These are phyloP conservation scores for Penicillium sumatraense DNA, from an alignment of 2,329 filamentous ascomycete species.

Conservation along the genomic window DNA sequence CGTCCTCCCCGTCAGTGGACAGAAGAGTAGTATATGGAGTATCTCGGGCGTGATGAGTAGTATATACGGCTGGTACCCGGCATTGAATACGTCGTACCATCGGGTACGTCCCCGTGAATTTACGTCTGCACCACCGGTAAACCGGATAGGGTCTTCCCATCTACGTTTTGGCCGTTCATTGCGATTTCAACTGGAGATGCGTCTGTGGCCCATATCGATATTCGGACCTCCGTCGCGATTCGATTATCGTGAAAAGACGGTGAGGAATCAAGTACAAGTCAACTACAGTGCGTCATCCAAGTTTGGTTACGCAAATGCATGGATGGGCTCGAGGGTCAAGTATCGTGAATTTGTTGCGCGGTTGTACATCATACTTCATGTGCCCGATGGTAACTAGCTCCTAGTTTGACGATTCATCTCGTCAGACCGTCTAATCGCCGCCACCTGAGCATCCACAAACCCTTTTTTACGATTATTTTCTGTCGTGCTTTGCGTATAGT, in stretches of 20 bases:
- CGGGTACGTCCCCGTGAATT: slow-evolving; percentile 18
- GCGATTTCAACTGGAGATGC: slow-evolving; percentile 17
- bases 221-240: slow-evolving; percentile 19
- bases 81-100: slow-evolving; percentile 5
- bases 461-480: background rate
- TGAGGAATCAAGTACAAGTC: slow-evolving; percentile 19
- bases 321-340: background rate
- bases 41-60: background rate
- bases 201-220: slow-evolving; percentile 28
- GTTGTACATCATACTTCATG: background rate
- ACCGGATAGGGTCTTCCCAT: slow-evolving; percentile 11
- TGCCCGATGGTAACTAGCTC: slow-evolving; percentile 2
- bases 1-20: background rate
- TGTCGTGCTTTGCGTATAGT: background rate
- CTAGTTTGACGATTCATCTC: background rate
- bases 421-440: background rate
- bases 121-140: slow-evolving; percentile 29
- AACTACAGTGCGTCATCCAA: slow-evolving; percentile 8
- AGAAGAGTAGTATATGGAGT: background rate
- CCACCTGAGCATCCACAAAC: slow-evolving; percentile 6
- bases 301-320: slow-evolving; percentile 7
- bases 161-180: slow-evolving; percentile 19
- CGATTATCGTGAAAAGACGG: slow-evolving; percentile 28
- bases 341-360: background rate
- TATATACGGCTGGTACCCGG: background rate